Percentiles rank a stretch among this genome's conserved stretches.
Conservation (phyloP, 2,329 filamentous ascomycete genomes). For the Aquanectria penicillioides region DNA sequence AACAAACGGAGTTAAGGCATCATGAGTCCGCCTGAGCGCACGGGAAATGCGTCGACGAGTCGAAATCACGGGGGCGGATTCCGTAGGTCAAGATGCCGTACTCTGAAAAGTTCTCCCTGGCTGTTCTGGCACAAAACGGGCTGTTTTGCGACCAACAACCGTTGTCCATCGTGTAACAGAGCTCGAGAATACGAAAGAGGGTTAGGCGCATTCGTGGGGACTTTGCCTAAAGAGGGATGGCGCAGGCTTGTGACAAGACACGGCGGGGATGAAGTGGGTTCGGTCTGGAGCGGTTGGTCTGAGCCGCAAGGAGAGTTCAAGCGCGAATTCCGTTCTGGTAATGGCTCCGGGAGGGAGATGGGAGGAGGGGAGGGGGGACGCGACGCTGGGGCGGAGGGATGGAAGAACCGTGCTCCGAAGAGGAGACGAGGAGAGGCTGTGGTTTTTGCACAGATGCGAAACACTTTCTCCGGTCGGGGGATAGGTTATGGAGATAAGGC, state of each 20-base stretch:
- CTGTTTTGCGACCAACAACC: neutral
- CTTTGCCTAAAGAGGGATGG: neutral
- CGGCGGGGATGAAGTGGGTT: too few relatives aligned
- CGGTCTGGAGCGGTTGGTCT: too few relatives aligned
- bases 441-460: too few relatives aligned
- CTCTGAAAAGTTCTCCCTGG: neutral
- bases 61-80: too few relatives aligned
- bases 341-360: too few relatives aligned
- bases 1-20: neutral
- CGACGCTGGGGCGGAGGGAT: too few relatives aligned
- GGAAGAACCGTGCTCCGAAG: neutral
- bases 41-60: neutral
- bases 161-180: neutral
- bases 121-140: neutral
- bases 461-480: neutral
- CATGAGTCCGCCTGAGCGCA: neutral
- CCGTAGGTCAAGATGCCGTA: too few relatives aligned
- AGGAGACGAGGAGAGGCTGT: neutral
- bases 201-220: neutral
- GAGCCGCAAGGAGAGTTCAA: too few relatives aligned
- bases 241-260: too few relatives aligned
- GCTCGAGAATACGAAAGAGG: slow-evolving; percentile 15
- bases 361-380: too few relatives aligned
- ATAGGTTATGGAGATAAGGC: neutral
- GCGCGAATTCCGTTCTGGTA: too few relatives aligned